Evolutionary conservation across 495 filamentous ascomycete genomes (phyloP).

Genomic region (Talaromyces adpressus): DNA sequence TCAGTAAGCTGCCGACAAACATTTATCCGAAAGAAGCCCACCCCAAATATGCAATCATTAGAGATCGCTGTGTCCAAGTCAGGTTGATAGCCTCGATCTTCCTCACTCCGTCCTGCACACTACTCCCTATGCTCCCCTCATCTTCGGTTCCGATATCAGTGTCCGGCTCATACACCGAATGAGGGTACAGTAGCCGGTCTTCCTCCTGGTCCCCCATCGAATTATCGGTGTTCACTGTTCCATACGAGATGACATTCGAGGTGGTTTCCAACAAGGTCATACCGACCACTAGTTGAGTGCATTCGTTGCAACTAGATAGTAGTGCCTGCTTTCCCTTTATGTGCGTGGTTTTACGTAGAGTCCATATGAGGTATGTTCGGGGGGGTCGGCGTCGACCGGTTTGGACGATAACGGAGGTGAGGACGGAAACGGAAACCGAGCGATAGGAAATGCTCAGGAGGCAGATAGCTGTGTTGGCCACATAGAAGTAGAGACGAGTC

Average conservation of each 20-base stretch:
- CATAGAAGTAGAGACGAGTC: not conserved
- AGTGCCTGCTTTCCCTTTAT: not conserved
- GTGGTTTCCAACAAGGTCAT: constrained; percentile 7
- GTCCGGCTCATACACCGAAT: constrained; percentile 20
- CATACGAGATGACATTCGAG: constrained; percentile 23
- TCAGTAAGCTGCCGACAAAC: not conserved
- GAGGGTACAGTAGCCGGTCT: constrained; percentile 27
- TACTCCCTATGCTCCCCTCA: constrained; percentile 17
- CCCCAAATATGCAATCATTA: constrained; percentile 51
- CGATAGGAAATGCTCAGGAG: not conserved
- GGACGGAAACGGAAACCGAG: not conserved
- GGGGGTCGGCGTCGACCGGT: constrained; percentile 9
- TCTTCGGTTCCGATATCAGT: not conserved
- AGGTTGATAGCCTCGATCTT: constrained; percentile 50
- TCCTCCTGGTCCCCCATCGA: constrained; percentile 23
- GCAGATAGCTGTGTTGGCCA: not conserved
- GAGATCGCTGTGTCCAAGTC: constrained; percentile 46
- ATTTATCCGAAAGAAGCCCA: constrained; percentile 15
- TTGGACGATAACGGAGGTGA: not conserved
- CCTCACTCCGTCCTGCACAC: constrained; percentile 46
- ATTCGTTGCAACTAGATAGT: not conserved
- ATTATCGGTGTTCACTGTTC: constrained; percentile 25
- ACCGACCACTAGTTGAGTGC: constrained; percentile 1
- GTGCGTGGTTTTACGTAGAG: not conserved
- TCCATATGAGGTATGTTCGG: constrained; percentile 19